These are phyloP conservation scores for Xylaria sp. DNA, from an alignment of 2,329 filamentous ascomycete genomes.

Conservation along the genomic window DNA sequence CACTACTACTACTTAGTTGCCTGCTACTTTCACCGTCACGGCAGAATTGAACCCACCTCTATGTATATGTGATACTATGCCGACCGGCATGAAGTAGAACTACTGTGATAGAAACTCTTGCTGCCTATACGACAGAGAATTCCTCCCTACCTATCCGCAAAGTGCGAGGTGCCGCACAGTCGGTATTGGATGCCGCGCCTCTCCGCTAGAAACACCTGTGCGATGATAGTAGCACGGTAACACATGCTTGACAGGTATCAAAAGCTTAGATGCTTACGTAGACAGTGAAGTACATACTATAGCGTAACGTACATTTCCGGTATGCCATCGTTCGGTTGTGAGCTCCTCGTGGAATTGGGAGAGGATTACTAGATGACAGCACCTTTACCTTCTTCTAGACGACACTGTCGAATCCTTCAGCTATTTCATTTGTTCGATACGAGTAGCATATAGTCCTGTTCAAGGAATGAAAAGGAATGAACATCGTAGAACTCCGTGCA, in stretches of 20 bases:
- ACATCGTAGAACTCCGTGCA: background rate
- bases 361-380: background rate
- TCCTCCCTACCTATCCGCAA: background rate
- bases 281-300: background rate
- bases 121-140: too few species aligned
- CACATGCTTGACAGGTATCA: slow-evolving; percentile 18
- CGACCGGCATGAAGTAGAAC: background rate
- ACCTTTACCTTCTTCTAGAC: background rate
- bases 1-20: background rate
- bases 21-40: slow-evolving; percentile 18
- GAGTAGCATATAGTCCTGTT: background rate
- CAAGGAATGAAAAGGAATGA: background rate
- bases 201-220: slow-evolving; percentile 7
- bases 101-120: background rate
- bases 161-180: too few species aligned
- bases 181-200: background rate
- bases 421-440: background rate
- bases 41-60: slow-evolving; percentile 18
- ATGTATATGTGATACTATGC: background rate
- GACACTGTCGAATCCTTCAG: background rate
- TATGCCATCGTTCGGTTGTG: background rate
- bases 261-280: background rate
- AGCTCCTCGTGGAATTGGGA: background rate
- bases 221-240: background rate
- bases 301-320: background rate